Percentiles rank a stretch among this genome's conserved stretches.
These are phyloP conservation scores for Pythium brachiatum DNA, from an alignment of 352 stramenopile species.

Conservation along the genomic window DNA sequence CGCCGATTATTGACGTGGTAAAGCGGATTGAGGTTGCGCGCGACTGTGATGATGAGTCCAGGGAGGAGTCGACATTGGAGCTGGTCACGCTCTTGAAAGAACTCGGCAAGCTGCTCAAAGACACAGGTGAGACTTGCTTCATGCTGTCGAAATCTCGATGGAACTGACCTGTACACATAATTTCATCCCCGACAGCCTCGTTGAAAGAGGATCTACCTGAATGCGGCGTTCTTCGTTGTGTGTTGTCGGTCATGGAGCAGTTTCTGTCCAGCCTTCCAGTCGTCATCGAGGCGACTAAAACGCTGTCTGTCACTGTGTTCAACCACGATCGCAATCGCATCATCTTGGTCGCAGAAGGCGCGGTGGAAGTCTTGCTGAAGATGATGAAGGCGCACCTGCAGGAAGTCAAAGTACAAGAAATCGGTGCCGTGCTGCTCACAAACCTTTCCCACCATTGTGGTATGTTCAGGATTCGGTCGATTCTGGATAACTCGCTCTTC, in stretches of 20 bases:
- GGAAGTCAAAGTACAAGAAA: conserved; percentile 68
- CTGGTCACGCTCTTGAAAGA: conserved; percentile 46
- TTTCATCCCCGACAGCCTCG: conserved; percentile 24
- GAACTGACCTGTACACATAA: not conserved
- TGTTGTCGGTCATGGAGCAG: conserved; percentile 64
- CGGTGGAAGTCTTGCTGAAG: conserved; percentile 48
- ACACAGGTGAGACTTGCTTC: conserved; percentile 27
- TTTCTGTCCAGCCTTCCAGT: conserved; percentile 49
- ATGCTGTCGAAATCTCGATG: not conserved
- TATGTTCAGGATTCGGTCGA: conserved; percentile 26
- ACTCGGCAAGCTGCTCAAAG: conserved; percentile 47
- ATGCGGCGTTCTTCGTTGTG: conserved; percentile 49
- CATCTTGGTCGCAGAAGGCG: conserved; percentile 66
- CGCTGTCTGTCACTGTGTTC: conserved; percentile 77
- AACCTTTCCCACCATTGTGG: conserved; percentile 87
- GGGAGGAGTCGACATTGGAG: conserved; percentile 27
- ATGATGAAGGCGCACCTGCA: conserved; percentile 61
- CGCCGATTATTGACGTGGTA: conserved; percentile 39
- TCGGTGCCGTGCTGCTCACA: conserved; percentile 69
- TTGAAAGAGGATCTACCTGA: conserved; percentile 83
- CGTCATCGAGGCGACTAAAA: conserved; percentile 73
- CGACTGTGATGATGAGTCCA: conserved; percentile 20
- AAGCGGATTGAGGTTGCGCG: conserved; percentile 28
- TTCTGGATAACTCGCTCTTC: conserved; percentile 8
- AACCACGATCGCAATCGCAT: conserved; percentile 75